Evolutionary conservation across 306 rosid genomes (phyloP), one percentile per base, ranked within the genome.

Genomic region (Ammopiptanthus mongolicus): DNA sequence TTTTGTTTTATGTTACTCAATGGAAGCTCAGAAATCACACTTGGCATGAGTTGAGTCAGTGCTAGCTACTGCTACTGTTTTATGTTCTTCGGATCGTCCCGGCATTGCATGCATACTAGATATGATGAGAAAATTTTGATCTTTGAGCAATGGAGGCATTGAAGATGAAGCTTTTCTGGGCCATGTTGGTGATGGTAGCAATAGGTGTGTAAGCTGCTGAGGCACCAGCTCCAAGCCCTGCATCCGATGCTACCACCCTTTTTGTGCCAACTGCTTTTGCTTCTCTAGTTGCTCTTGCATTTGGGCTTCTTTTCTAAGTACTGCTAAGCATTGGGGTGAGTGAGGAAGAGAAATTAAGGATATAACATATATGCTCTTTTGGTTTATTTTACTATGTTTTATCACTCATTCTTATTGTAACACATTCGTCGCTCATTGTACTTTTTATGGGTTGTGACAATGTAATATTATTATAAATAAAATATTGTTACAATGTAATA

Each of bases 201-300:
- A 80, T 55, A 5, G 33, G 61, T 3, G 90, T 84, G 17, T 78
- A 82, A 15, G 90, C 88, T 22, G 87, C 86, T 14, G 81, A 86
- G 0, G 79, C 83, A 14, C 90, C 90, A 5, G 86, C 90, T 11
- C 90, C 90, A 0, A 74, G 88, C 68, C 90, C 90, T 46, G 8
- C 83, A 1, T 86, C 90, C 2, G 88, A 84, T 29, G 88, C 90
- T 22, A 81, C 84, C 2, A 11, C 78, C 0, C 55, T 70, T 10
- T 69, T 86, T 4, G 69, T 79, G 3, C 88, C 90, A 2, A 34
- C 84, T 31, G 82, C 76, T 17, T 56, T 75, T 34, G 83, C 90
- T 75, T 78, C 90, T 18, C 71, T 86, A 13, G 15, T 69, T 33
- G 84, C 80, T 84, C 82, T 86, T 19, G 86, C 69, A 64, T 78